phyloP scores from a whole-genome alignment of 371 early-diverging fungal genomes.

The Gilbertella persicaria region DNA sequence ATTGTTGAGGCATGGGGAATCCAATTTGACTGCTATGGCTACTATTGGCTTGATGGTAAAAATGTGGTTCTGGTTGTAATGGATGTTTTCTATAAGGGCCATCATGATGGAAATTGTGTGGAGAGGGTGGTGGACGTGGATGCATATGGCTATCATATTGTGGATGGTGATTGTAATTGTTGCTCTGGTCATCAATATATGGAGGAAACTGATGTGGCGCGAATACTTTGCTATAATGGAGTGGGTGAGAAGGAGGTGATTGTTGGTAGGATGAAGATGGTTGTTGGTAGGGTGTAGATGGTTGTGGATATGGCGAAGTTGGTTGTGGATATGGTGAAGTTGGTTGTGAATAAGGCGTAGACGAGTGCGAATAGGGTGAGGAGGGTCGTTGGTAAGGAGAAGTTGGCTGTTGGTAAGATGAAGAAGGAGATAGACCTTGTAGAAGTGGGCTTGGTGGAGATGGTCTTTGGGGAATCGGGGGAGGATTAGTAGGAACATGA shows the following conservation, averaged over 20 bases:
- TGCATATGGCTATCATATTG: not conserved
- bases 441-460: not conserved
- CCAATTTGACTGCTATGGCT: not conserved
- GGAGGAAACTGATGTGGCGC: not conserved
- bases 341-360: not conserved
- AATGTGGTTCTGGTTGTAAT: not conserved
- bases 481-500: not conserved
- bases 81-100: too few relatives aligned
- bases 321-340: not conserved
- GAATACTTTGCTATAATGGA: not conserved
- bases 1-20: not conserved
- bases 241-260: too few relatives aligned
- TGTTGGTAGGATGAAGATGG: not conserved
- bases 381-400: not conserved
- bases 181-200: not conserved
- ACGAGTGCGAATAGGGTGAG: not conserved
- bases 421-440: not conserved
- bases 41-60: not conserved
- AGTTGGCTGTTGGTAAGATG: not conserved
- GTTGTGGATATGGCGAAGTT: not conserved
- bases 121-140: not conserved
- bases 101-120: not conserved
- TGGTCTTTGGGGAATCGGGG: not conserved
- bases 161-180: not conserved
- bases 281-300: not conserved